Evolutionary conservation across 2,329 filamentous ascomycete genomes (phyloP), one percentile per base, ranked within the genome.

Genomic region (Sporothrix pseudoabietina): DNA sequence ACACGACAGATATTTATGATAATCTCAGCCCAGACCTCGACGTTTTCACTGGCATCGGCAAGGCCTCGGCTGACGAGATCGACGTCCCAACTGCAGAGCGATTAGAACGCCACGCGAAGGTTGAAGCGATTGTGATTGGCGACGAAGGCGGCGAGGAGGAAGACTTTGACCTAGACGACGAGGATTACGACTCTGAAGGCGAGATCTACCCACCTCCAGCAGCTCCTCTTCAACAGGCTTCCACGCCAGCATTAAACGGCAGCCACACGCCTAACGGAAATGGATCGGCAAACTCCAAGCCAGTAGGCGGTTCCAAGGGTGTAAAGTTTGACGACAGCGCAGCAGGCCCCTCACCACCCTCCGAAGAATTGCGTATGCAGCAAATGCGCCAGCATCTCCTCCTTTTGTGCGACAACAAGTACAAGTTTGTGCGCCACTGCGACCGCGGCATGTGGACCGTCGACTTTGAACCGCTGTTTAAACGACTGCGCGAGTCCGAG

Each of bases 391-490:
- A 91, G 74, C 93, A 96, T 80, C 87, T 95, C n/a, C 82, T 90
- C 3, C 82, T 94, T 1, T 86, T 97, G 8, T 86, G 90, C 16
- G 90, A 93, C 77, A 91, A 92, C 82, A 87, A 88, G 75, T 85
- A 89, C 81, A 83, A 86, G 0, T 94, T 96, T 77, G 84, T 93
- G 70, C 87, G 88, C 26, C 90, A 91, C 79, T 89, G 89, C 76
- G 90, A 91, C 44, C 86, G 88, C 32, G 90, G 91, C 44, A 90
- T 92, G 78, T 99, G 94, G 93, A 91, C 90, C 0, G 89, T 98
- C 5, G 91, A 97, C 78, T 97, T 96, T 79, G 86, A 88, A n/a
- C 85, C 87, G 9, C 85, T 98, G 4, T 86, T 93, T 70, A 86
- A 89, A 59, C 86, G 87, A 69, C 84, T 98, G 47, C 90, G 92